phyloP scores from a whole-genome alignment of 805 yeast genomes.

The Candida silvatica region DNA sequence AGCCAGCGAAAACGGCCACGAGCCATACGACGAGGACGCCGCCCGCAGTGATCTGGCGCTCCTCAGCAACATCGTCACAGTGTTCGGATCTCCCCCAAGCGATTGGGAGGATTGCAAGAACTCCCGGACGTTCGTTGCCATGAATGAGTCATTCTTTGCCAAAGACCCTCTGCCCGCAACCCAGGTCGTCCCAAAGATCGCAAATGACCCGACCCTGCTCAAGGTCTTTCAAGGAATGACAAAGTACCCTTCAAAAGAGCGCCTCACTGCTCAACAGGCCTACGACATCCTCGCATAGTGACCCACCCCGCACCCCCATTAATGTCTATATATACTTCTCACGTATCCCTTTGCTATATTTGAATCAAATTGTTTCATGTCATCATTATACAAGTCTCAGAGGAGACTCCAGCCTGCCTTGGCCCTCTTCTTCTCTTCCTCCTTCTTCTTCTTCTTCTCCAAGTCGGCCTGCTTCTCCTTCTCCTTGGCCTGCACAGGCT shows the following conservation, averaged over 20 bases:
- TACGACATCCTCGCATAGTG: not conserved
- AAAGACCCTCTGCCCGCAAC: slow-evolving; percentile 14
- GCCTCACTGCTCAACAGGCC: slow-evolving; percentile 25
- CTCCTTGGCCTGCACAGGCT: not conserved
- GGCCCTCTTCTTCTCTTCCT: slow-evolving; percentile 1
- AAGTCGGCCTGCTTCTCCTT: not conserved
- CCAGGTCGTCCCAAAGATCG: slow-evolving; percentile 27
- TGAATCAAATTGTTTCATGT: no score
- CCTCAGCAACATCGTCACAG: slow-evolving; percentile 41
- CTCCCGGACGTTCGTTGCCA: slow-evolving; percentile 26
- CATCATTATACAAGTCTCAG: not conserved
- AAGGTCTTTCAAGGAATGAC: slow-evolving; percentile 33
- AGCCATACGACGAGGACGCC: slow-evolving; percentile 31
- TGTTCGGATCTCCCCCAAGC: slow-evolving; percentile 57
- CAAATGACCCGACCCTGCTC: slow-evolving; percentile 9
- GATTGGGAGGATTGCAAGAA: slow-evolving; percentile 36
- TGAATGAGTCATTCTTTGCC: slow-evolving; percentile 20
- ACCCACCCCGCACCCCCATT: no score
- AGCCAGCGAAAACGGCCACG: slow-evolving; percentile 29
- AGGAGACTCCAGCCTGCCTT: not conserved
- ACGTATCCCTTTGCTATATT: no score
- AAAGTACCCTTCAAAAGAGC: slow-evolving; percentile 27
- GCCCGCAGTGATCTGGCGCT: slow-evolving; percentile 49
- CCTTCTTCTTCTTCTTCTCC: not conserved
- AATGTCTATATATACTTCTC: no score